Base-by-base conservation (phyloP, 176 grass and related monocot genomes). In the Oryza meyeriana region DNA sequence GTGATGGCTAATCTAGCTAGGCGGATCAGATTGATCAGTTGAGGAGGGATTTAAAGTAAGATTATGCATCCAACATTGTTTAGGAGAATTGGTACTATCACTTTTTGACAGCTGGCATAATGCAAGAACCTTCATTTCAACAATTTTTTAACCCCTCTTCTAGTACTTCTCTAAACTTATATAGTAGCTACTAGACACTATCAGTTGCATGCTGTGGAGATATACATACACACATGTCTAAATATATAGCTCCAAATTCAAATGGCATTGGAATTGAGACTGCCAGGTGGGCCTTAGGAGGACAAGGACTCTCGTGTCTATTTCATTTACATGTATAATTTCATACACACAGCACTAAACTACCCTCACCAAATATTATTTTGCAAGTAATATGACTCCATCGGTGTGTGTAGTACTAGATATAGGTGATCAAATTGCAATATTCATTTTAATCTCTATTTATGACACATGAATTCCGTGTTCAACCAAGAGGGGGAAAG, bases 161-260 rank as follows among this genome's bases (percentile, higher is more conserved):
- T 66, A 66, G 64, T 34, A 66, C 64, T 66, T 66, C 64, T 65
- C n/a, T 59, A 59, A 59, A 59, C n/a, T 59, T 59, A 59, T 25
- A n/a, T 59, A 59, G 55, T 25, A 59, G 55, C 55, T 59, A 59
- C 55, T 59, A 59, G 20, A 59, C 20, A 25, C 22, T 59, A 8
- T 6, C 18, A 22, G 18, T 25, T 24, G n/a, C 55, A 59, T 59
- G 8, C 2, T 8, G n/a, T 11, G n/a, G 11, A 59, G 22, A 59
- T 59, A 25, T 59, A 10, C 9, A 24, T 59, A 59, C n/a, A 52
- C 13, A 52, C 7, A 13, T 47, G 18, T 55, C 48, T 55, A 55
- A 55, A 55, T 55, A 55, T 22, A 55, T 0, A 55, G 6, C 48
- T 55, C 6, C 48, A 22, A 55, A 55, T 6, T 9, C 18, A 6